Evolutionary conservation across 441 rosid species (phyloP).

Genomic region (Pelargonium cotyledonis): DNA sequence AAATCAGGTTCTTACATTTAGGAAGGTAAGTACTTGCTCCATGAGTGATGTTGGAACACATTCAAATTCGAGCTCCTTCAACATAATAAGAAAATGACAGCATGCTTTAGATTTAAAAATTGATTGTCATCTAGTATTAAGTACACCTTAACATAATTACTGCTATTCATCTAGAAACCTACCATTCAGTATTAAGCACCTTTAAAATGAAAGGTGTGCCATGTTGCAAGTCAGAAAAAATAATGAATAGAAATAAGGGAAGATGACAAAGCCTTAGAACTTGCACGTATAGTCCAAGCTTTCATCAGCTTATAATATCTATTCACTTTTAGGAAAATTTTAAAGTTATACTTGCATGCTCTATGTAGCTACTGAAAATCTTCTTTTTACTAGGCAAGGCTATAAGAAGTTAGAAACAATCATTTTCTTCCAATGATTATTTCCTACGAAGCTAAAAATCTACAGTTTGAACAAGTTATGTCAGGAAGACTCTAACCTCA

Average conservation of each 20-base stretch:
- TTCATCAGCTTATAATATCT: background rate
- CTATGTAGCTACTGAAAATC: background rate
- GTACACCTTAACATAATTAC: background rate
- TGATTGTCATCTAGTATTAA: constrained; percentile 1
- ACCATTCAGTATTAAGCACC: background rate
- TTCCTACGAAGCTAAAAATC: background rate
- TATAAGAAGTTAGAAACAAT: background rate
- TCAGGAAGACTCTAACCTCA: constrained; percentile 44
- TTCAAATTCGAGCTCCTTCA: constrained; percentile 85
- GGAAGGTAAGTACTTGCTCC: constrained; percentile 80
- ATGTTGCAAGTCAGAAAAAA: background rate
- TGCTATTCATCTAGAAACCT: background rate
- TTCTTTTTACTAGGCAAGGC: background rate
- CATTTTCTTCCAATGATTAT: background rate
- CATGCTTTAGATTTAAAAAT: constrained; percentile 1
- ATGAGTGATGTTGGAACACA: constrained; percentile 89
- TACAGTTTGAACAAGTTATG: constrained; percentile 10
- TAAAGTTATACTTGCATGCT: background rate
- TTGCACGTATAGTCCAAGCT: background rate
- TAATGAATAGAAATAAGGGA: background rate
- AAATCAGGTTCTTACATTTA: constrained; percentile 51
- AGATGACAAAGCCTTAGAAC: background rate
- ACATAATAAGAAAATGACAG: constrained; percentile 12
- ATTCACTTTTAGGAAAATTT: background rate
- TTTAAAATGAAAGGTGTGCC: background rate